Evolutionary conservation across 495 filamentous ascomycete genomes (phyloP), one percentile per base, ranked within the genome.

Genomic region (Trichoderma orchidacearum): DNA sequence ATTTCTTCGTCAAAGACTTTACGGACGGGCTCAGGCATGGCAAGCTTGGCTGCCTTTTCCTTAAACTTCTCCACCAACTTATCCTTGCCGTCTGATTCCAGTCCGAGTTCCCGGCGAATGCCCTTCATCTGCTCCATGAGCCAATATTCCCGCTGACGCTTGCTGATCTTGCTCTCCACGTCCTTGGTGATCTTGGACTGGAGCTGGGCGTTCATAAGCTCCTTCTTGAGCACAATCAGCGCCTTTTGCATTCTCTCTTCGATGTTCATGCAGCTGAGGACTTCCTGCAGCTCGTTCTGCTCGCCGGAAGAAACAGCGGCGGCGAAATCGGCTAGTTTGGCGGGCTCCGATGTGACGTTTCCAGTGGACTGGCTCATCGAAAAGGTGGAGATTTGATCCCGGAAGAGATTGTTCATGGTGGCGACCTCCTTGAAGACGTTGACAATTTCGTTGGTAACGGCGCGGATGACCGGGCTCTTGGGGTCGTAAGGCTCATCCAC

Each of bases 81-180:
- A 58, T 99, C 93, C 68, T 96, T 99, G 30, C 94, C 93, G 63
- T 99, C 93, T 3, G 88, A 93, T 69, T 97, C 94, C 56, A 96
- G 89, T 13, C 94, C 94, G 21, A 99, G 78, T 67, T 99, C 94
- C 55, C 92, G 78, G 58, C 87, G 84, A 64, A 99, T 97, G n/a
- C 90, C 94, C 72, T 96, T 97, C 91, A 97, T 94, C 64, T 99
- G 94, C 68, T 99, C 93, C 89, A 93, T 92, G 18, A 99, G 74
- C 89, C 89, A 99, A 73, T 99, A 99, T 64, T 99, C 94, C 29
- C 93, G 84, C 66, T 99, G 93, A 11, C 93, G 85, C 72, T 97
- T 96, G 62, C 94, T 91, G 57, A 99, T 99, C 72, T 95, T 96
- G 59, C 79, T 86, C 68, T 99, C 94, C 23, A 99, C 93, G 65